Evolutionary conservation across 2,329 filamentous ascomycete species (phyloP).

Genomic region (Aureobasidium sp.): DNA sequence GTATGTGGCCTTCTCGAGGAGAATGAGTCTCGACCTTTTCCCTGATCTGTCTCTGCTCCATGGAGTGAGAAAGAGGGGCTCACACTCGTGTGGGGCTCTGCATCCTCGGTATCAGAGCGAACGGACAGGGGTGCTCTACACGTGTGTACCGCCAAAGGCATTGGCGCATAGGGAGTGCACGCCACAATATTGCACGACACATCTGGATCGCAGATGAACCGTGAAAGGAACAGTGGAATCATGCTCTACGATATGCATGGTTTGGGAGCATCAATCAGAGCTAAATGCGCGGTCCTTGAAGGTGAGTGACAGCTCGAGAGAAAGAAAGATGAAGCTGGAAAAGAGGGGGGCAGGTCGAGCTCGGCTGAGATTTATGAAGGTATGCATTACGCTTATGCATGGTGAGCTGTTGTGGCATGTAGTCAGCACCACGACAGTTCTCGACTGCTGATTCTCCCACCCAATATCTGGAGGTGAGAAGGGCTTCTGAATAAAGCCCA

Average conservation of each 20-base stretch:
- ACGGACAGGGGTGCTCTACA: neutral
- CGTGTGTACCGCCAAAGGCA: neutral
- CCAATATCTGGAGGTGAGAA: too few relatives aligned
- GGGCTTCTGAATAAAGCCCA: too few relatives aligned
- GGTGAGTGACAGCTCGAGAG: neutral
- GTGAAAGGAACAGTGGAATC: neutral
- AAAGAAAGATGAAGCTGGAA: neutral
- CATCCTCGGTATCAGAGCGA: neutral
- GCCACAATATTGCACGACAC: constrained; percentile 6
- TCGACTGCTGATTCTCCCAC: too few relatives aligned
- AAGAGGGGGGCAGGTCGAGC: neutral
- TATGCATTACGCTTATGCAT: neutral
- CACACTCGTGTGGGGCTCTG: neutral
- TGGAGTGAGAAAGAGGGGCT: neutral
- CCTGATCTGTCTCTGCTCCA: neutral
- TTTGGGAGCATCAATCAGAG: too few relatives aligned
- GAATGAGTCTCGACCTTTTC: neutral
- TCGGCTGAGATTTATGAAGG: neutral
- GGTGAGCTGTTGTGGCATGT: neutral
- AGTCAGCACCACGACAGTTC: too few relatives aligned
- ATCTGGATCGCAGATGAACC: neutral
- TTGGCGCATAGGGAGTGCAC: neutral
- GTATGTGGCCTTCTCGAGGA: neutral
- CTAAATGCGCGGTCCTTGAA: neutral
- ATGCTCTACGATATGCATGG: too few relatives aligned